These are phyloP conservation scores for Aspergillus quadricinctus DNA, from an alignment of 2,329 filamentous ascomycete species.

Conservation along the genomic window DNA sequence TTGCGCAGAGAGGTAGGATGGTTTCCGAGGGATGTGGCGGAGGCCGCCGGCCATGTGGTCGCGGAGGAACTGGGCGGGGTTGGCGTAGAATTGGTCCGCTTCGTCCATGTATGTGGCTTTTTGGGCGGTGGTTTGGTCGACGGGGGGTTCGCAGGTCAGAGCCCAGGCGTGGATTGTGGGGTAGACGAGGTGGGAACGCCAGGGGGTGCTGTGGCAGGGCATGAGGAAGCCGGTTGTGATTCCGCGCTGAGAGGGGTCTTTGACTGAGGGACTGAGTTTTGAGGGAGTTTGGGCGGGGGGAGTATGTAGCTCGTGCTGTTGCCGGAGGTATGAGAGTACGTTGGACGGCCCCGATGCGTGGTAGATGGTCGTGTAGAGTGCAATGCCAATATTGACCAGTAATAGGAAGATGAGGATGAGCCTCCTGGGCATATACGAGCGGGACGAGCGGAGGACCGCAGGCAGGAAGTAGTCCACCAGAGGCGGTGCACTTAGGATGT, in stretches of 20 bases:
- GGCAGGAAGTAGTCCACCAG: constrained; percentile 62
- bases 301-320: constrained; percentile 61
- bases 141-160: constrained; percentile 82
- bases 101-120: constrained; percentile 75
- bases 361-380: constrained; percentile 66
- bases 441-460: constrained; percentile 30
- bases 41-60: constrained; percentile 47
- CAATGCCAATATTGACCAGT: constrained; percentile 64
- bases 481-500: constrained; percentile 69
- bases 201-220: constrained; percentile 94
- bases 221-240: constrained; percentile 74
- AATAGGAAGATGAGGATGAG: constrained; percentile 57
- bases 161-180: constrained; percentile 74
- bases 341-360: constrained; percentile 78
- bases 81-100: constrained; percentile 80
- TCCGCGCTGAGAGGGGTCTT: constrained; percentile 21
- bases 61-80: constrained; percentile 56
- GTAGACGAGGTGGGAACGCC: constrained; percentile 82
- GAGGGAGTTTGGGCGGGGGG: constrained; percentile 23
- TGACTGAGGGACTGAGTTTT: neutral
- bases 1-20: constrained; percentile 24
- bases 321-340: constrained; percentile 71
- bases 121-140: constrained; percentile 59
- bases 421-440: constrained; percentile 42
- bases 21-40: constrained; percentile 28